Percentiles rank a stretch among this genome's conserved stretches.
Evolutionary conservation across 129 eudicot species (phyloP).

Genomic region (Artemisia argyi): DNA sequence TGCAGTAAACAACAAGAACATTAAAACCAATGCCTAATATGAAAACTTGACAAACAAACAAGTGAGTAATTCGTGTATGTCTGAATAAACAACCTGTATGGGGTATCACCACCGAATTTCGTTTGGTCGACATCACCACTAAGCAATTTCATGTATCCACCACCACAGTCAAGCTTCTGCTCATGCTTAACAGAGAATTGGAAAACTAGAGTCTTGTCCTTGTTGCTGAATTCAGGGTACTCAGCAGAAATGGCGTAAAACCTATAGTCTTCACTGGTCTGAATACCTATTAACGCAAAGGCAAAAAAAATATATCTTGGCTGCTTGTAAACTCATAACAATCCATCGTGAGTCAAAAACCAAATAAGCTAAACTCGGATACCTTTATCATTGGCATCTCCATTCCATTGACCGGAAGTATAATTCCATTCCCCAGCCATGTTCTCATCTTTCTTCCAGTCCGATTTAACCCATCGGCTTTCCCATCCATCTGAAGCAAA

Average conservation of each 20-base stretch:
- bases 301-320: neutral
- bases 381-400: conserved; percentile 95
- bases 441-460: conserved; percentile 96
- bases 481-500: conserved; percentile 80
- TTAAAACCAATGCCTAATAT: too few species aligned
- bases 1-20: conserved; percentile 25
- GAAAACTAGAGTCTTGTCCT: conserved; percentile 74
- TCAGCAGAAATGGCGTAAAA: conserved; percentile 89
- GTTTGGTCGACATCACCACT: conserved; percentile 77
- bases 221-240: conserved; percentile 88
- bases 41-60: too few species aligned
- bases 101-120: conserved; percentile 87
- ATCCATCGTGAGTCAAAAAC: neutral
- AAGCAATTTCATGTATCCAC: conserved; percentile 86
- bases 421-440: conserved; percentile 96
- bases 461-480: conserved; percentile 87
- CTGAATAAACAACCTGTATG: conserved; percentile 56
- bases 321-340: too few species aligned
- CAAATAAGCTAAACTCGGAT: neutral
- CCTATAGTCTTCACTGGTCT: conserved; percentile 94
- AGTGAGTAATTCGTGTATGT: too few species aligned
- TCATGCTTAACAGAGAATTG: conserved; percentile 90
- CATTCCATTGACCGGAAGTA: conserved; percentile 97
- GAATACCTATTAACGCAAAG: conserved; percentile 60
- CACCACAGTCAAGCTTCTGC: conserved; percentile 94